Evolutionary conservation across 176 grass and related monocot species (phyloP).

Genomic region (Juncus effusus): DNA sequence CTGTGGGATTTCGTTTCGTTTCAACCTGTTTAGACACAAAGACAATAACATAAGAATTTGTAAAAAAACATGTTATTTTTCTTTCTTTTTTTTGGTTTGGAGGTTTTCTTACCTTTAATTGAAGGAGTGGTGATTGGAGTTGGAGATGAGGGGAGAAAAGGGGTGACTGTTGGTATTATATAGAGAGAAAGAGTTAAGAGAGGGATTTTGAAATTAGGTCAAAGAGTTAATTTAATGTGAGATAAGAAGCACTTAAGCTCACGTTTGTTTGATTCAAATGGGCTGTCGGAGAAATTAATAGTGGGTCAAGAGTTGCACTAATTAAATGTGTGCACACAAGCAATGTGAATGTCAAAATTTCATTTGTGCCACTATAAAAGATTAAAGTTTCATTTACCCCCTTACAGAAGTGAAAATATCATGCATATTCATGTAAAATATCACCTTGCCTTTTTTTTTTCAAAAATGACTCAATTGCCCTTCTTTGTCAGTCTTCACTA

Average conservation of each 20-base stretch:
- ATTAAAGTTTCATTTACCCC: background rate
- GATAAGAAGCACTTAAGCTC: conserved; percentile 22
- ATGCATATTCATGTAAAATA: background rate
- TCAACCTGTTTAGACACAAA: background rate
- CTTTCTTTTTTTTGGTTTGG: background rate
- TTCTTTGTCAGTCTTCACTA: too few relatives aligned
- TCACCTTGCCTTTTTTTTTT: conserved; percentile 13
- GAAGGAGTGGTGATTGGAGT: background rate
- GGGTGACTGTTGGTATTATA: conserved; percentile 15
- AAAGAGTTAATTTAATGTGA: conserved; percentile 25
- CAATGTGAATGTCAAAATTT: background rate
- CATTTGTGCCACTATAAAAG: background rate
- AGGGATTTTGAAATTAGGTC: conserved; percentile 12
- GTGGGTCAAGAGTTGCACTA: conserved; percentile 11
- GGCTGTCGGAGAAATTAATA: conserved; percentile 17
- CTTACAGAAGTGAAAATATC: background rate
- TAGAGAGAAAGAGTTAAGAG: conserved; percentile 16
- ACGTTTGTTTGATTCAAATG: conserved; percentile 24
- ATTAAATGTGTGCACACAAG: background rate
- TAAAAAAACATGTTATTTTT: conserved; percentile 4
- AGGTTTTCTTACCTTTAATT: background rate
- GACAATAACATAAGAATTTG: background rate
- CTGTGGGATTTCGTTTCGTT: background rate
- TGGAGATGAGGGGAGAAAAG: conserved; percentile 5
- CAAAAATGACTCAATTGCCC: background rate